phyloP scores from a whole-genome alignment of 805 yeast species.

The Kurtzmaniella cleridarum region DNA sequence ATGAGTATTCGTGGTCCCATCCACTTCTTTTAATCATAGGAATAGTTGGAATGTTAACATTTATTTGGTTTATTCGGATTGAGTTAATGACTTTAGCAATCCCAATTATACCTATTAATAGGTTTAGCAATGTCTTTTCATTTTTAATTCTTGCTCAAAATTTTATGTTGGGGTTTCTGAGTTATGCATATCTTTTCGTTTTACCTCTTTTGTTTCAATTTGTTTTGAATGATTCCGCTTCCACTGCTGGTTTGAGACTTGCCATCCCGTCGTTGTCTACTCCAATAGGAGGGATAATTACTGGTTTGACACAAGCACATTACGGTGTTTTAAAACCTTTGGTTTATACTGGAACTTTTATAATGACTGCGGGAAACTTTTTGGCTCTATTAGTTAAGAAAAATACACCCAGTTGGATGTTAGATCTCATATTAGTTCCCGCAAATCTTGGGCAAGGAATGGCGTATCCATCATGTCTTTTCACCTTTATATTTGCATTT shows the following conservation, averaged over 20 bases:
- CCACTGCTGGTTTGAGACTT: conserved; percentile 37
- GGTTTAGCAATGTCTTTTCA: conserved; percentile 17
- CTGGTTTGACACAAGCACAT: conserved; percentile 34
- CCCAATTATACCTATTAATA: conserved; percentile 29
- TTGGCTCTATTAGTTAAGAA: conserved; percentile 18
- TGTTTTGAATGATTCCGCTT: conserved; percentile 33
- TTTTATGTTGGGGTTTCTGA: conserved; percentile 32
- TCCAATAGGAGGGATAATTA: conserved; percentile 37
- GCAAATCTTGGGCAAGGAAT: conserved; percentile 36
- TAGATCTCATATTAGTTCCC: conserved; percentile 24
- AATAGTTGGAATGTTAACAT: conserved; percentile 7
- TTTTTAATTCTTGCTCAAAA: conserved; percentile 22
- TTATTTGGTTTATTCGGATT: conserved; percentile 11
- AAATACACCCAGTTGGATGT: conserved; percentile 17
- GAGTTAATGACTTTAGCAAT: conserved; percentile 18
- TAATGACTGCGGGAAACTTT: conserved; percentile 33
- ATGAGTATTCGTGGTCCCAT: conserved; percentile 13
- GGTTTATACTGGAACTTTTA: conserved; percentile 25
- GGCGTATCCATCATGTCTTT: conserved; percentile 31
- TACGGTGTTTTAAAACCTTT: conserved; percentile 19
- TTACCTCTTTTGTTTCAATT: conserved; percentile 39
- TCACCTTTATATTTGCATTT: conserved; percentile 30
- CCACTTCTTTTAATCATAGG: conserved; percentile 9
- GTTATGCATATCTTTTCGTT: conserved; percentile 36
- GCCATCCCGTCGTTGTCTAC: conserved; percentile 37